Base-by-base conservation (phyloP, 2,329 filamentous ascomycete genomes). In the Calonectria ilicicola region DNA sequence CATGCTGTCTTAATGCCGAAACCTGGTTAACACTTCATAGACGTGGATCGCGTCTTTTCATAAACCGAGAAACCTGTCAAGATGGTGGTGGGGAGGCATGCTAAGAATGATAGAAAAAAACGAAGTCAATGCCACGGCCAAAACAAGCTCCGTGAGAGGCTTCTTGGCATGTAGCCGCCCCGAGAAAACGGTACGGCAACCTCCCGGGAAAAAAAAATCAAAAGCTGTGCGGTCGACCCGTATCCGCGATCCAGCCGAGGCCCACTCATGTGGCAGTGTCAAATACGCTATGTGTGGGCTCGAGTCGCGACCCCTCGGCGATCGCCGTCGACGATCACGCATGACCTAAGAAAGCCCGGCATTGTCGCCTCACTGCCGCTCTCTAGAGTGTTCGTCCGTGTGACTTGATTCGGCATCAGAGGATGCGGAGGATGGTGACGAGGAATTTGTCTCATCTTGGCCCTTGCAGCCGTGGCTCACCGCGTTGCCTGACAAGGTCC, bases 331-430 rank as follows among this genome's bases (percentile, higher is more conserved):
- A 44, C 63, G 51, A 70, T 66, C 63, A n/a, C 53, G 40, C 51
- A 66, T 70, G 63, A 66, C 44, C 51, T 38, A n/a, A n/a, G 49
- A 27, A 42, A 35, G 26, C 42, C 38, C n/a, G 47, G 29, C 23
- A n/a, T 26, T 9, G 27, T 47, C n/a, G 58, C 53, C 60, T 74
- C 56, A 78, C 44, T 76, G 76, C 73, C 81, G 72, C 69, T 79
- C 77, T 72, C 68, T 65, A 2, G 77, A 76, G 53, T 76, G 79
- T 65, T 81, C 80, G 26, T 79, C 80, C 15, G 77, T 80, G 38
- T 83, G 82, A n/a, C 80, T 81, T 9, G 83, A 84, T 65, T 84
- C 84, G 26, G 78, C 80, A 69, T 86, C 85, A 15, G 85, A 85
- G n/a, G 81, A 82, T 5, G 79, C 70, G 17, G 81, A 82, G 29